Conservation (phyloP, 129 eudicot species). For the Sambucus nigra region DNA sequence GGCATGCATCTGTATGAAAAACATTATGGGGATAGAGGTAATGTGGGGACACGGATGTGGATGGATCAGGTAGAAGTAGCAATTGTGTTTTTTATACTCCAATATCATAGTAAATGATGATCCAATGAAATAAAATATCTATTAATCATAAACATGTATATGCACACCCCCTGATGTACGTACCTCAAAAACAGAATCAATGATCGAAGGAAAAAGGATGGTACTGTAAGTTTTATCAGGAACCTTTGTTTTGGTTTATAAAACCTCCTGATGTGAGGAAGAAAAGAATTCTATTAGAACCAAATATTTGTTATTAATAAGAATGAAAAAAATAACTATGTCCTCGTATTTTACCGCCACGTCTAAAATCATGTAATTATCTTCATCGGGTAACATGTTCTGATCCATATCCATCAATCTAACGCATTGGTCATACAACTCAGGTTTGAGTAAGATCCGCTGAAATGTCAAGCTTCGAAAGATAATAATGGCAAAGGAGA, state of each 20-base stretch:
- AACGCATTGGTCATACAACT: constrained; percentile 48
- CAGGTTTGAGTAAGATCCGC: constrained; percentile 64
- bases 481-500: constrained; percentile 34
- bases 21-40: background rate
- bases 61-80: background rate
- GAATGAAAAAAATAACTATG: no score
- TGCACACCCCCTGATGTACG: background rate
- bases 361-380: constrained; percentile 40
- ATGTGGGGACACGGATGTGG: no score
- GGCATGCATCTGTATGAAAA: no score
- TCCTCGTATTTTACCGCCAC: constrained; percentile 54
- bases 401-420: constrained; percentile 36
- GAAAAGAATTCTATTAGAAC: background rate
- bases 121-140: background rate
- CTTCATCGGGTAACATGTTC: constrained; percentile 25
- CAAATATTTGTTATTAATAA: background rate
- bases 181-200: constrained; percentile 77
- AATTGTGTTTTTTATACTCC: background rate
- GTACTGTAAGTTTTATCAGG: constrained; percentile 18
- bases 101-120: background rate
- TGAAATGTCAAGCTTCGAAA: constrained; percentile 76
- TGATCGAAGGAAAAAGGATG: constrained; percentile 27
- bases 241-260: constrained; percentile 20
- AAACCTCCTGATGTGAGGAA: constrained; percentile 29
- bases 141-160: background rate